These are phyloP conservation scores for Gaillardinia entomophila DNA, from an alignment of 805 yeast genomes.

Conservation along the genomic window DNA sequence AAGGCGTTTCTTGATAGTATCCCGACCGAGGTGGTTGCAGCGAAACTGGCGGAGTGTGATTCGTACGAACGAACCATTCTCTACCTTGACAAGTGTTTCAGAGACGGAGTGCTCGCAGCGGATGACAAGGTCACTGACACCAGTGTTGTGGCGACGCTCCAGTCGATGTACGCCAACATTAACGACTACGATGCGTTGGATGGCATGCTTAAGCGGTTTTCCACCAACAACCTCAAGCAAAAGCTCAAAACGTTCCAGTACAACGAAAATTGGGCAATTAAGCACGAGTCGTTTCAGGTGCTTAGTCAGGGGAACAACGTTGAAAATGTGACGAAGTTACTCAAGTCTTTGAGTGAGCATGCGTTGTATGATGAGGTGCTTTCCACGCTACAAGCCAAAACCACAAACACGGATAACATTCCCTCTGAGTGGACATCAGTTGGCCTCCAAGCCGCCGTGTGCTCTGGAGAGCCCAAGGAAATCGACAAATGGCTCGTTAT, in stretches of 20 bases:
- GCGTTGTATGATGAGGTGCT: constrained; percentile 68
- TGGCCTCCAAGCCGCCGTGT: constrained; percentile 73
- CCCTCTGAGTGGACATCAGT: constrained; percentile 57
- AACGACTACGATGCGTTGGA: constrained; percentile 88
- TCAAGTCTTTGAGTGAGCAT: constrained; percentile 70
- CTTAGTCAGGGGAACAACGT: constrained; percentile 42
- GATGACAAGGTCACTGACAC: constrained; percentile 21
- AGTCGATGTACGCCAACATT: constrained; percentile 75
- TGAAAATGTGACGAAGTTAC: constrained; percentile 45
- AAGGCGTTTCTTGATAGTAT: constrained; percentile 46
- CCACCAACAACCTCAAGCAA: constrained; percentile 65
- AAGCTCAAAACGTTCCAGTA: constrained; percentile 78
- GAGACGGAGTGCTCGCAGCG: constrained; percentile 24
- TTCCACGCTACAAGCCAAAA: constrained; percentile 35
- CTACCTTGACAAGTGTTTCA: constrained; percentile 72
- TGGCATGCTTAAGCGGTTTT: constrained; percentile 72
- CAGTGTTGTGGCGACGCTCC: constrained; percentile 48
- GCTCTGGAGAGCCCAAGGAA: constrained; percentile 48
- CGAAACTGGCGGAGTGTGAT: constrained; percentile 73
- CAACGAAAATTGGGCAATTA: constrained; percentile 80
- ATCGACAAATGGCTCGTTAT: constrained; percentile 55
- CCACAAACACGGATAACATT: constrained; percentile 12
- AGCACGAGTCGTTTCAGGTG: constrained; percentile 77
- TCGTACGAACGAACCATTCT: constrained; percentile 84
- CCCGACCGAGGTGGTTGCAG: constrained; percentile 68